Evolutionary conservation across 1,284 basidiomycete genomes (phyloP).

Genomic region (Cryptococcus sp.): DNA sequence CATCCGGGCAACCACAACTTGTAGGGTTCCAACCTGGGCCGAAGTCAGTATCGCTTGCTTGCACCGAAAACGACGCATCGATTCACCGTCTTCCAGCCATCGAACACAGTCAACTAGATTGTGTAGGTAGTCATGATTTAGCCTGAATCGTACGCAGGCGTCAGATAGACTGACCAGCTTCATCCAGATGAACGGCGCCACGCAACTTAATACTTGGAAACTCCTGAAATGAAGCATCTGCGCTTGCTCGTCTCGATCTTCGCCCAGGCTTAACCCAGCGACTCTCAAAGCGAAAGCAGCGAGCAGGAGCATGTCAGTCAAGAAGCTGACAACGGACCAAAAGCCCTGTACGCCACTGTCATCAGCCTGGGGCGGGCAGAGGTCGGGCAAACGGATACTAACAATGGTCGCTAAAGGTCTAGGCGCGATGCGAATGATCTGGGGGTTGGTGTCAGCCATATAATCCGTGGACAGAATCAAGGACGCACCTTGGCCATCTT

Average conservation of each 20-base stretch:
- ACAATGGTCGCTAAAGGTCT: slow-evolving; percentile 40
- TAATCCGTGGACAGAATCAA: not conserved
- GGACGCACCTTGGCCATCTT: slow-evolving; percentile 64
- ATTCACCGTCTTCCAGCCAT: slow-evolving; percentile 62
- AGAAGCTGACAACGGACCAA: slow-evolving; percentile 71
- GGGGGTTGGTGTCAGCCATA: not conserved
- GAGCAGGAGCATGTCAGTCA: slow-evolving; percentile 70
- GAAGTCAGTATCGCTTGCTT: not conserved
- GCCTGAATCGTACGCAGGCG: slow-evolving; percentile 55
- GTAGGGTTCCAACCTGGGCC: slow-evolving; percentile 46
- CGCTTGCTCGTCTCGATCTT: slow-evolving; percentile 46
- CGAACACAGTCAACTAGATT: slow-evolving; percentile 44
- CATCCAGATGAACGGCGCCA: slow-evolving; percentile 86
- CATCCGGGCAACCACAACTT: slow-evolving; percentile 63
- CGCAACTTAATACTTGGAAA: slow-evolving; percentile 84
- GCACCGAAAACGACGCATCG: no score
- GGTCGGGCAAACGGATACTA: slow-evolving; percentile 55
- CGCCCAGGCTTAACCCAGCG: slow-evolving; percentile 59
- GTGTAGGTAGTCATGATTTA: not conserved
- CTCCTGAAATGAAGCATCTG: slow-evolving; percentile 63
- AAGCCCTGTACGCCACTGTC: slow-evolving; percentile 57
- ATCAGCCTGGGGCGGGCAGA: not conserved
- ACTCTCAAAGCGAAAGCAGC: slow-evolving; percentile 74
- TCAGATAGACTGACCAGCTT: slow-evolving; percentile 65
- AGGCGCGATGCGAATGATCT: slow-evolving; percentile 45